Evolutionary conservation across 495 filamentous ascomycete species (phyloP), one percentile per base, ranked within the genome.

Genomic region (Amphirosellinia nigrospora): DNA sequence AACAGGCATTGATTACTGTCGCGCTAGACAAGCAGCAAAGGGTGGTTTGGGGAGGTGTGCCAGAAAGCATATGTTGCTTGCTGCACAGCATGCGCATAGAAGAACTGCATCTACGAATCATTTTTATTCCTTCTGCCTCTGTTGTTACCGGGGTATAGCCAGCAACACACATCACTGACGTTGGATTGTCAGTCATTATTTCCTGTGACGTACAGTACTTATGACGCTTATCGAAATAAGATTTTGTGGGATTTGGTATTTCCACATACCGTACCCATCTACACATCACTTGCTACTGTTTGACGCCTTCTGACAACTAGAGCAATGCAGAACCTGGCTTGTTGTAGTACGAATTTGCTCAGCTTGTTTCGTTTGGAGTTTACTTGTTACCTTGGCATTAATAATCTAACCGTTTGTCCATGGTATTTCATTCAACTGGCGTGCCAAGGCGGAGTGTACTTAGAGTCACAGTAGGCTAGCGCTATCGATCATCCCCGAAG

Each of bases 21-120:
- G 71, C 80, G 81, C 81, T 82, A 81, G 70, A 77, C 79, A 79
- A 74, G 79, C 70, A 67, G 74, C 69, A 72, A 70, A 73, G 74
- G 60, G 70, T 69, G 61, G 11, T 26, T 43, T 46, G 41, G 32
- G 21, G 26, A 11, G 41, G 41, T 30, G 41, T 45, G 36, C 28
- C 55, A 58, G 30, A 58, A 34, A n/a, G 55, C 28, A n/a, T 56
- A 34, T 1, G 55, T 58, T 53, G 10, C 26, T 30, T 53, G 50
- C 50, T 53, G 50, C 50, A 52, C 23, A 28, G 50, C 50, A 53
- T 30, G 50, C 50, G n/a, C 13, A 26, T 10, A 52, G 21, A 52
- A 30, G 16, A 52, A 52, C 48, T 28, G 21, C 48, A 26, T 52
- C 48, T 52, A 52, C 48, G 26, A 52, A 52, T 52, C 21, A 26